phyloP scores from a whole-genome alignment of 306 rosid species.

The Ormosia semicastrata region DNA sequence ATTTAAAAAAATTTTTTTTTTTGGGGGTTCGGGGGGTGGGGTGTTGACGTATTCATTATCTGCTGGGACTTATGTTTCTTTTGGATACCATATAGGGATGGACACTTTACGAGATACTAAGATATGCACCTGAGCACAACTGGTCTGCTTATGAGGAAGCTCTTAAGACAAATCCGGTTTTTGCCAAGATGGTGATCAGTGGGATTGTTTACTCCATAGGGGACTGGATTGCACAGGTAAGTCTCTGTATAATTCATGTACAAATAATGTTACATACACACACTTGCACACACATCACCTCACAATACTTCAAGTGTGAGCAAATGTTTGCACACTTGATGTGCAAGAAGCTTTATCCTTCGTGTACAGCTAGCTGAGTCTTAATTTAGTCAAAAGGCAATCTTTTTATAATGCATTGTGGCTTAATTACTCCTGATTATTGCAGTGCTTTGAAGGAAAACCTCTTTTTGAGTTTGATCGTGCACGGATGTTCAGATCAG shows the following conservation, averaged over 20 bases:
- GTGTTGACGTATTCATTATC: constrained; percentile 2
- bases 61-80: constrained; percentile 10
- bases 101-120: constrained; percentile 85
- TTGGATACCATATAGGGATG: constrained; percentile 60
- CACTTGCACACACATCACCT: not conserved
- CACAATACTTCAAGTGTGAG: not conserved
- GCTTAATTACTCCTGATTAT: not conserved
- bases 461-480: constrained; percentile 94
- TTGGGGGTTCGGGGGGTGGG: not conserved
- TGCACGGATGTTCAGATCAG: constrained; percentile 87
- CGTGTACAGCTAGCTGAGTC: not conserved
- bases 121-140: constrained; percentile 94
- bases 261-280: not conserved
- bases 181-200: constrained; percentile 96
- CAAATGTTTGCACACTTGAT: not conserved
- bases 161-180: constrained; percentile 89
- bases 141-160: constrained; percentile 97
- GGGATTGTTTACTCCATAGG: constrained; percentile 94
- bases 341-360: not conserved
- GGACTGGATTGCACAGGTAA: constrained; percentile 98
- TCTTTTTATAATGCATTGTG: not conserved
- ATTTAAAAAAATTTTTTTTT: not conserved
- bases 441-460: constrained; percentile 95
- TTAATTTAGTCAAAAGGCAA: not conserved
- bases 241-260: not conserved